Evolutionary conservation across 805 yeast species (phyloP), one percentile per base, ranked within the genome.

Genomic region (Yamadazyma kitorensis): DNA sequence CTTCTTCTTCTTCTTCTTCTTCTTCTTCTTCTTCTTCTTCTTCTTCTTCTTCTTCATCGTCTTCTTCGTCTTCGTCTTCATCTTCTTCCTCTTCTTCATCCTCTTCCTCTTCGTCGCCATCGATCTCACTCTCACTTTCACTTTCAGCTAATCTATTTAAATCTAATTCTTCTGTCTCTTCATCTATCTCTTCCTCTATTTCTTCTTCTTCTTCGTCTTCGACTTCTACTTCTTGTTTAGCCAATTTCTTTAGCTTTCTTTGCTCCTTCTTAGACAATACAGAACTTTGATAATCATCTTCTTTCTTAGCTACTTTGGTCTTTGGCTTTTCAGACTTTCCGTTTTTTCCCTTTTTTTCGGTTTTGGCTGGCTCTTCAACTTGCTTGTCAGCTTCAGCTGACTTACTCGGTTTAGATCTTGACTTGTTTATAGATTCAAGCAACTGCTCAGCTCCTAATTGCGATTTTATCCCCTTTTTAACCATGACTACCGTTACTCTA

Each of bases 1-100:
- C n/a, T n/a, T n/a, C n/a, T n/a, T n/a, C n/a, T n/a, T 72, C 78
- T 9, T 70, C 78, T 6, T 88, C 97, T 45, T 83, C 89, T 36
- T 78, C 86, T 6, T 80, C 91, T 3, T 42, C 59, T 28, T 76
- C 84, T 19, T 73, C 80, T 28, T 72, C 80, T 24, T 72, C 79
- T 11, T 70, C 79, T 7, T 65, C 76, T 1, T 69, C 78, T 5
- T 72, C 78, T 8, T 70, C 78, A 3, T 68, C 76, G 4, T 59
- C 74, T 2, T 61, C 74, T 2, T 61, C 76, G 3, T 60, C 74
- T 1, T 49, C 52, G 27, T 76, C 84, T 1, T 68, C 78, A 3
- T 72, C 77, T 80, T 28, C 44, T 7, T 66, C 76, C 1, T 68
- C 78, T 4, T 72, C 77, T 5, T 69, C 78, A 2, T 67, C 74